Percentiles rank a stretch among this genome's conserved stretches.
Conservation (phyloP, 2,329 filamentous ascomycete species). For the Aotearoamyces nothofagi region DNA sequence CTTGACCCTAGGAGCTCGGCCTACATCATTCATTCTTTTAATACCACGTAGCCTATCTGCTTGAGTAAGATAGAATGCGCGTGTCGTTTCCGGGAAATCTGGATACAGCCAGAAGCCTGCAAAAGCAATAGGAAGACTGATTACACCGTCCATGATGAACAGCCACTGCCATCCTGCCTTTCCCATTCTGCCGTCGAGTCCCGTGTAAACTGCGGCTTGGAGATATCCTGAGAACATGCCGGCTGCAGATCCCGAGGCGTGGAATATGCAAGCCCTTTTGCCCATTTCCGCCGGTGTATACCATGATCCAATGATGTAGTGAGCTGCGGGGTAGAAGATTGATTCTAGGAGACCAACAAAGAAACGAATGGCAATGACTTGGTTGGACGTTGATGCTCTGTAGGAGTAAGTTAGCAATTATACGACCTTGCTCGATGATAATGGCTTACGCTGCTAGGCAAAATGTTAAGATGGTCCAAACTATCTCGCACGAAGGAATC, state of each 20-base stretch:
- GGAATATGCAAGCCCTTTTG: constrained; percentile 27
- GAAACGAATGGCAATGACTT: constrained; percentile 26
- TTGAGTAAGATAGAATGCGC: constrained; percentile 12
- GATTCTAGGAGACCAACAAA: constrained; percentile 22
- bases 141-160: constrained; percentile 28
- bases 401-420: too few relatives aligned
- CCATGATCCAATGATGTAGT: constrained; percentile 24
- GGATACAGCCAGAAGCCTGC: constrained; percentile 16
- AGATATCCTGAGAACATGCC: constrained; percentile 29
- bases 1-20: constrained; percentile 13
- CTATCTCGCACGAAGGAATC: constrained; percentile 26
- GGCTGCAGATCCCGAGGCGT: constrained; percentile 21
- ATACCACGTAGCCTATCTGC: constrained; percentile 9
- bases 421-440: too few relatives aligned
- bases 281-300: constrained; percentile 27
- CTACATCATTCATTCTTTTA: constrained; percentile 14
- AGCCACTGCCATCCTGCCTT: constrained; percentile 29
- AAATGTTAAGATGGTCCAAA: constrained; percentile 21
- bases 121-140: constrained; percentile 17
- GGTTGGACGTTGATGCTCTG: constrained; percentile 17
- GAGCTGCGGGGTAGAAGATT: constrained; percentile 14
- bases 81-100: constrained; percentile 14
- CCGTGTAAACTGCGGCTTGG: constrained; percentile 25
- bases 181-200: constrained; percentile 23
- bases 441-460: too few relatives aligned